Conservation (phyloP, 768 basidiomycete genomes). For the Pisolithus marmoratus region DNA sequence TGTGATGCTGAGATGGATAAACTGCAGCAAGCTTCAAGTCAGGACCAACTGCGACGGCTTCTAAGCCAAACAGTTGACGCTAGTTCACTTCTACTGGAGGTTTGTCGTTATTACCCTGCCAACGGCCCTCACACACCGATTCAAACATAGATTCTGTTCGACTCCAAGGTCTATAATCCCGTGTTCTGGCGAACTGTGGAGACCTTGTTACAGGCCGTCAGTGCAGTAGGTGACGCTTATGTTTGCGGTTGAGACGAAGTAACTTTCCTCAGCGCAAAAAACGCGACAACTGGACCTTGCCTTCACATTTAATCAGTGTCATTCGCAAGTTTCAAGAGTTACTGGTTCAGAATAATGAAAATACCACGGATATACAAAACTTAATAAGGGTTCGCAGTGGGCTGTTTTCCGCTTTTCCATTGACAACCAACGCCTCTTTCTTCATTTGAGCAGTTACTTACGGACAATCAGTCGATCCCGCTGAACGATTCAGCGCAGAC, state of each 20-base stretch:
- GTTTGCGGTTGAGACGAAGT: conserved; percentile 12
- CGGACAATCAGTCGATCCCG: conserved; percentile 14
- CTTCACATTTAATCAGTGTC: conserved; percentile 33
- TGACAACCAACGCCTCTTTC: conserved; percentile 34
- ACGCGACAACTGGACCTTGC: conserved; percentile 37
- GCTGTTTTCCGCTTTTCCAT: conserved; percentile 31
- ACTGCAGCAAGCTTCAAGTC: conserved; percentile 19
- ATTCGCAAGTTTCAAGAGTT: conserved; percentile 29
- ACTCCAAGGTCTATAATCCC: conserved; percentile 19
- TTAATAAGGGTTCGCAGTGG: conserved; percentile 56
- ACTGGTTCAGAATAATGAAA: conserved; percentile 19
- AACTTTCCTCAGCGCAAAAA: conserved; percentile 38
- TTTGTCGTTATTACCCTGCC: conserved; percentile 20
- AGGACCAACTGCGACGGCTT: conserved; percentile 30
- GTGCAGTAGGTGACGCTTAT: conserved; percentile 18
- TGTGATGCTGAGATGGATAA: conserved; percentile 28
- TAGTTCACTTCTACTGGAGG: conserved; percentile 40
- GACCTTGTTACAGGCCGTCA: conserved; percentile 16
- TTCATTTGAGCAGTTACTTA: conserved; percentile 42
- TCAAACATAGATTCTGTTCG: conserved; percentile 11
- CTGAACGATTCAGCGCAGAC: conserved; percentile 13
- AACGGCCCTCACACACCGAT: conserved; percentile 4
- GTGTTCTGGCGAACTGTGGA: conserved; percentile 21
- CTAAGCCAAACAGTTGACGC: conserved; percentile 48
- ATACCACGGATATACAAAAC: conserved; percentile 30